Evolutionary conservation across 2,329 filamentous ascomycete species (phyloP), one percentile per base, ranked within the genome.

Genomic region (Aspergillus intermedius): DNA sequence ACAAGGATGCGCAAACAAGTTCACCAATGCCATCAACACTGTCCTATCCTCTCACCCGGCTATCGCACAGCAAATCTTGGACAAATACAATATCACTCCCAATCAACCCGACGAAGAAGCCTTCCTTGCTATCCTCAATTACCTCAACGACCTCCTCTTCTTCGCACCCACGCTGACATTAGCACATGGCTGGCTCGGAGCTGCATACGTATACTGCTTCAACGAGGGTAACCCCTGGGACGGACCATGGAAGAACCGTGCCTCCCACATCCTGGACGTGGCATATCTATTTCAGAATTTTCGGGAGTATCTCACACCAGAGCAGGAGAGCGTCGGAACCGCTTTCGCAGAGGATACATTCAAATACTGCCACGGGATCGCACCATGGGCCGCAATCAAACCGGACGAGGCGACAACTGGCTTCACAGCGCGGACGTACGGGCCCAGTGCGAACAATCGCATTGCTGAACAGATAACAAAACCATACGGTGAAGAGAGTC

Each of bases 161-260:
- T 72, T 72, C 46, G 70, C 72, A 1, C 67, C 76, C 0, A 68
- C 68, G 0, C 52, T 71, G 13, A 62, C 68, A 13, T 70, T 74
- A 23, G 74, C 73, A 2, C 53, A 64, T 42, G 59, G 63, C 22
- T 72, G 63, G 63, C 55, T 54, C 0, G 61, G 63, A 4, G 61
- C 63, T 9, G 53, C 61, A 9, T 70, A 70, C 49, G 61, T 71
- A 5, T 74, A 74, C 51, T 65, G 70, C 42, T 75, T 77, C 64
- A 74, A 75, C 48, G 74, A 76, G 48, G 63, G 62, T 0, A 77
- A 76, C 49, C 72, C 73, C 0, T 77, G 72, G 70, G 64, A 71
- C 1, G 74, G 74, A 0, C 61, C 61, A 1, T 71, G 55, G 59
- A 67, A 72, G 49, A 71, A 69, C 1, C 54, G 60, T 21, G 60